A percentile compares a stretch with the other conserved stretches of the same genome.
Conservation (phyloP, 179 eudicot genomes). For the Beta lomatogona region DNA sequence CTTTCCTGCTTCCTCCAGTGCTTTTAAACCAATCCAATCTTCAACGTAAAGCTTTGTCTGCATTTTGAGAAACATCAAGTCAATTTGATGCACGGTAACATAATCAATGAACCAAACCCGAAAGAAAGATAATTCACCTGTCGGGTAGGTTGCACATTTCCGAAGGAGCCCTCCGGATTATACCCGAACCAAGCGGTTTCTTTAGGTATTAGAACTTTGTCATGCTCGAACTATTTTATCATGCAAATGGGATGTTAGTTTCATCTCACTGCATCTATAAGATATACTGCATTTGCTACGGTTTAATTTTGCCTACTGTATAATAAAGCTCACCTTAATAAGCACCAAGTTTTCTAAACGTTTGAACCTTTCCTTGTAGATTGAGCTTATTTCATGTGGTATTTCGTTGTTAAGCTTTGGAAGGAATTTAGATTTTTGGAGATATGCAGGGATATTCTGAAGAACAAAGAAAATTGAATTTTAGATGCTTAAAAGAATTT, state of each 20-base stretch:
- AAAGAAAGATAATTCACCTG: not conserved
- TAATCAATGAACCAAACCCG: not conserved
- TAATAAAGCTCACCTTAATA: conserved; percentile 57
- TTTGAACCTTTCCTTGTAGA: conserved; percentile 57
- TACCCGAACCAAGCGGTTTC: conserved; percentile 95
- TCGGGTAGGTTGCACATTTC: conserved; percentile 32
- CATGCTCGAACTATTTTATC: conserved; percentile 61
- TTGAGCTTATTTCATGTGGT: conserved; percentile 28
- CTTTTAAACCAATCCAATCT: conserved; percentile 88
- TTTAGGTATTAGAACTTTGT: conserved; percentile 71
- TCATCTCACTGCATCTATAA: no score
- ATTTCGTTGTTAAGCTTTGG: conserved; percentile 90
- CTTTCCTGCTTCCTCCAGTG: conserved; percentile 71
- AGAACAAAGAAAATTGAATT: no score
- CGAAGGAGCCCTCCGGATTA: conserved; percentile 75
- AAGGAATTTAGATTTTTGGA: conserved; percentile 50
- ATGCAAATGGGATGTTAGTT: not conserved
- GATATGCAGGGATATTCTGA: no score
- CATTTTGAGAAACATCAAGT: not conserved
- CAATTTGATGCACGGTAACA: not conserved
- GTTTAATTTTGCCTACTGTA: no score
- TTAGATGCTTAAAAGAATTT: no score
- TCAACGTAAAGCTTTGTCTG: conserved; percentile 74
- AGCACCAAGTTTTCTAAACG: conserved; percentile 79
- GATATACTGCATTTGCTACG: no score